phyloP scores from a whole-genome alignment of 345 rosid species.

The Moringa oleifera region DNA sequence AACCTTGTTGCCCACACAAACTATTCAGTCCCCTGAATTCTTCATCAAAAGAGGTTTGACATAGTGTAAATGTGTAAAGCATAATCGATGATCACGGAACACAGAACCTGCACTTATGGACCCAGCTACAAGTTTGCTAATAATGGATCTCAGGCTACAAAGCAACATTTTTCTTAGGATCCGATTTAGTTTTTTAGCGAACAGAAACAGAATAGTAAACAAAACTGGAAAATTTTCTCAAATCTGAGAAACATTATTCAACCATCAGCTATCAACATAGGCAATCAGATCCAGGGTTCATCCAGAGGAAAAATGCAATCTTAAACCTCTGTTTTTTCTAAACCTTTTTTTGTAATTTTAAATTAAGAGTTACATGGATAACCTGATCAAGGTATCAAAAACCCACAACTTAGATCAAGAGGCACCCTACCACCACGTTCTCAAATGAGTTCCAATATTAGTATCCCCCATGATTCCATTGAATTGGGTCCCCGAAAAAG shows the following conservation, averaged over 20 bases:
- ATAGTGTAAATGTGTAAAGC: too few relatives aligned
- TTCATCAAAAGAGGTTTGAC: not conserved
- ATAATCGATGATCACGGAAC: too few relatives aligned
- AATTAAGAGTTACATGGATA: not conserved
- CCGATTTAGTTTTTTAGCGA: too few relatives aligned
- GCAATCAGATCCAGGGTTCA: not conserved
- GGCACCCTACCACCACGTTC: not conserved
- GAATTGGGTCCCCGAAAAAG: too few relatives aligned
- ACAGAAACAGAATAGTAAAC: not conserved
- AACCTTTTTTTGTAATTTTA: too few relatives aligned
- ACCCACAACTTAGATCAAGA: not conserved
- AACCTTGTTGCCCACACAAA: not conserved
- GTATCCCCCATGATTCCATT: too few relatives aligned
- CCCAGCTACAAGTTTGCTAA: not conserved
- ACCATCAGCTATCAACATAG: not conserved
- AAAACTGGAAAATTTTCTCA: too few relatives aligned
- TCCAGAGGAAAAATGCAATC: not conserved
- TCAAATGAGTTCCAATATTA: too few relatives aligned
- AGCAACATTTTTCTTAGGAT: not conserved
- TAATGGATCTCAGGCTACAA: not conserved
- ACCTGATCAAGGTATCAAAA: constrained; percentile 1
- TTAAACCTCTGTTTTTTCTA: too few relatives aligned
- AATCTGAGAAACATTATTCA: not conserved
- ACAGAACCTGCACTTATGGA: too few relatives aligned
- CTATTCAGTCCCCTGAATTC: not conserved